These are phyloP conservation scores for Rutstroemia sp. DNA, from an alignment of 2,329 filamentous ascomycete genomes.

Conservation along the genomic window DNA sequence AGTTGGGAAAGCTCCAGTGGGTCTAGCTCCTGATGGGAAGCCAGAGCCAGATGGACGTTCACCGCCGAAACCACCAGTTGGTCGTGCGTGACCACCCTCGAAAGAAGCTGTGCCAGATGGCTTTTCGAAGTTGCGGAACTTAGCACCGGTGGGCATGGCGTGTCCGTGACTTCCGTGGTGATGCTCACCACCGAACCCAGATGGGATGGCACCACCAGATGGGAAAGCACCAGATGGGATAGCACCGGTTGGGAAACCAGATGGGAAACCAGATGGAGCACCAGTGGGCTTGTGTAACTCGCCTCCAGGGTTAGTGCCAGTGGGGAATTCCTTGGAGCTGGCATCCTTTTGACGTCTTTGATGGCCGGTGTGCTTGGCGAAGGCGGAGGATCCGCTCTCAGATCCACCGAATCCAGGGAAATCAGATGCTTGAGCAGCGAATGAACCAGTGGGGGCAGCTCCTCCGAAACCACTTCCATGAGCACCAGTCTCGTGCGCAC, in stretches of 20 bases:
- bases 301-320: not conserved
- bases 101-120: not conserved
- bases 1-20: not conserved
- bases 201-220: not conserved
- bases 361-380: not conserved
- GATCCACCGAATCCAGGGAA: not conserved
- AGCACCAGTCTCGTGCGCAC: not conserved
- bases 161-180: not conserved
- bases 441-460: not conserved
- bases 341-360: conserved; percentile 3
- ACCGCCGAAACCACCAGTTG: not conserved
- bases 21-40: not conserved
- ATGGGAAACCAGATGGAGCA: not conserved
- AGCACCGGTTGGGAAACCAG: not conserved
- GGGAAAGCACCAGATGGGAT: not conserved
- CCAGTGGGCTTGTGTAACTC: not conserved
- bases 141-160: not conserved
- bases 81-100: not conserved
- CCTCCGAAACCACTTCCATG: not conserved
- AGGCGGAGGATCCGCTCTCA: not conserved
- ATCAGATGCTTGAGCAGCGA: not conserved
- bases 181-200: not conserved
- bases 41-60: not conserved
- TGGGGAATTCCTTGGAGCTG: not conserved
- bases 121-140: not conserved